These are phyloP conservation scores for Fagus crenata DNA, from an alignment of 306 rosid species.

Conservation along the genomic window DNA sequence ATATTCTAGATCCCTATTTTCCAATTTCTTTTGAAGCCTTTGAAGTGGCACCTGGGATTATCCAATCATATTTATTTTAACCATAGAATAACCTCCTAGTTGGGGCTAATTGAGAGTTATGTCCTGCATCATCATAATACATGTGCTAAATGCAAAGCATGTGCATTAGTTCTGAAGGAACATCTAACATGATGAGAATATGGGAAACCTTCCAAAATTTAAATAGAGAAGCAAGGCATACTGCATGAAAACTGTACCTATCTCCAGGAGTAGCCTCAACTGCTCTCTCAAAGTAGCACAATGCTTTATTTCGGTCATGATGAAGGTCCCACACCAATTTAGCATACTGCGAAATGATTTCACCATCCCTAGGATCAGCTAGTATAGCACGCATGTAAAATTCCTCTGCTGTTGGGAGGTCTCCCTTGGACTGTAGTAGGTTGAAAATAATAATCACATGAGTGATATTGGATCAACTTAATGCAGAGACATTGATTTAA, in stretches of 20 bases:
- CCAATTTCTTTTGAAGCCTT: background rate
- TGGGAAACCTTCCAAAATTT: background rate
- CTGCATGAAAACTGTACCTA: slow-evolving; percentile 46
- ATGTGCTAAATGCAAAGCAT: background rate
- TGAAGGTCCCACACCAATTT: slow-evolving; percentile 76
- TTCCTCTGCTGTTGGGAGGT: slow-evolving; percentile 66
- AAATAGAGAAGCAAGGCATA: background rate
- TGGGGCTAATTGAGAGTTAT: background rate
- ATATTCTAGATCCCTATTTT: background rate
- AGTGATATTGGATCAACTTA: background rate
- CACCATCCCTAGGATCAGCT: slow-evolving; percentile 70
- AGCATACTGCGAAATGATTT: slow-evolving; percentile 62
- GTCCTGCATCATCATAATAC: background rate
- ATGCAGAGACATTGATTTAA: background rate
- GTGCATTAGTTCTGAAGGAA: background rate
- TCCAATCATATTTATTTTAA: background rate
- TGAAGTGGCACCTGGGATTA: background rate
- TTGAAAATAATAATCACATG: slow-evolving; percentile 20
- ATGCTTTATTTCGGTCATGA: slow-evolving; percentile 53
- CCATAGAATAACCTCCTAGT: background rate
- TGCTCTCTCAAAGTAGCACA: slow-evolving; percentile 61
- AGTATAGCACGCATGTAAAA: slow-evolving; percentile 52
- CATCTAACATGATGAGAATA: background rate
- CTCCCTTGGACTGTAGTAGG: slow-evolving; percentile 59
- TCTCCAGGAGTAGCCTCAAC: slow-evolving; percentile 53